phyloP scores from a whole-genome alignment of 2,329 filamentous ascomycete genomes.

The Fusarium sp. region DNA sequence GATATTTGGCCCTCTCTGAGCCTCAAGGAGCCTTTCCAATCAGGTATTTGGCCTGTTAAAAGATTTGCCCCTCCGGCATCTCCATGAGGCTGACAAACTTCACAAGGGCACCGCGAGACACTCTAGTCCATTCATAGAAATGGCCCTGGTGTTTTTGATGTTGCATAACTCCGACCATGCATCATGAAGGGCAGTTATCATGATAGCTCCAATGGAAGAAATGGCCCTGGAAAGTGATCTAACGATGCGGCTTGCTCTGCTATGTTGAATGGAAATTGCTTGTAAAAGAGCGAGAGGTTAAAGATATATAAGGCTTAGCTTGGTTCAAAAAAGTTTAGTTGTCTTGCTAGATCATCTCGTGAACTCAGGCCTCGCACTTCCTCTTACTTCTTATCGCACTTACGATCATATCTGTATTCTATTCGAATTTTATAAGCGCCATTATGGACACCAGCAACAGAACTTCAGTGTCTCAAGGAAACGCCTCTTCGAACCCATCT shows the following conservation, averaged over 20 bases:
- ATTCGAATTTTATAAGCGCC: no score
- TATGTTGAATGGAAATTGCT: no score
- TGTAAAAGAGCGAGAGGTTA: no score
- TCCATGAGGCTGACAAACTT: no score
- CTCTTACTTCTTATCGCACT: not conserved
- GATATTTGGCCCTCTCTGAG: not conserved
- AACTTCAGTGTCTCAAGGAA: no score
- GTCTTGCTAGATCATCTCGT: not conserved
- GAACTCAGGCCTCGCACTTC: no score
- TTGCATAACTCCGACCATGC: rapidly evolving
- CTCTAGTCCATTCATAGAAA: not conserved
- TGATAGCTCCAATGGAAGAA: not conserved
- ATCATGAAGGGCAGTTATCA: not conserved
- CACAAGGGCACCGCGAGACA: no score
- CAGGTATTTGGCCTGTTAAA: not conserved
- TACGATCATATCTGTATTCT: not conserved
- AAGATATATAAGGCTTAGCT: no score
- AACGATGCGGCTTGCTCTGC: no score
- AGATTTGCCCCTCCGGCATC: no score
- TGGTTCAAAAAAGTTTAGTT: no score
- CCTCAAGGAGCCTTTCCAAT: not conserved
- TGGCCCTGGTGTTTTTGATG: not conserved
- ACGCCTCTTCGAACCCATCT: no score
- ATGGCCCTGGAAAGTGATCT: not conserved
- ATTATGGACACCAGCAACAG: not conserved